These are phyloP conservation scores for Trifolium repens DNA, from an alignment of 306 rosid species.

Conservation along the genomic window DNA sequence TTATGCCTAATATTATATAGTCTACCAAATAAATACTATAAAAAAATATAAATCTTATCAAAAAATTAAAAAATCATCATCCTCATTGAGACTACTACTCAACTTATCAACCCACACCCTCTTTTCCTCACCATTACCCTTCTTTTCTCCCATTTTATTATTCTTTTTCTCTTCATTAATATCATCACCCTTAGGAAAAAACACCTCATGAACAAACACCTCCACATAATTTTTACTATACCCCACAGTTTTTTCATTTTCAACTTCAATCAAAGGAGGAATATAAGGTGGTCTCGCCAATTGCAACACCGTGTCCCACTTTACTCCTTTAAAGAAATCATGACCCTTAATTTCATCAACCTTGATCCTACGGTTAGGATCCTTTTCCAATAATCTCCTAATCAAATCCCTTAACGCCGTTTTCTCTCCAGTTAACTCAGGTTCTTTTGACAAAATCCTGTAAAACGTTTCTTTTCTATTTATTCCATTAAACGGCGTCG, in stretches of 20 bases:
- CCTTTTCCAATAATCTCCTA: conserved; percentile 66
- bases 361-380: conserved; percentile 62
- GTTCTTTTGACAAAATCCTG: conserved; percentile 57
- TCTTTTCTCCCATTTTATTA: neutral
- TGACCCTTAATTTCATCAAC: conserved; percentile 73
- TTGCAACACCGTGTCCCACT: conserved; percentile 66
- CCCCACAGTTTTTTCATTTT: conserved; percentile 45
- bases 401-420: conserved; percentile 82
- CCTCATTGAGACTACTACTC: conserved; percentile 34
- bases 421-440: conserved; percentile 77
- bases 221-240: conserved; percentile 57
- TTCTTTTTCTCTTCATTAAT: neutral
- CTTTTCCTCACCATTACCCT: conserved; percentile 7
- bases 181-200: conserved; percentile 38
- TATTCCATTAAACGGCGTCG: conserved; percentile 78
- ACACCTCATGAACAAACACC: conserved; percentile 62
- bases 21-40: neutral
- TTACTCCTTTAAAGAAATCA: conserved; percentile 65
- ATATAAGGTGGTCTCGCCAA: conserved; percentile 76
- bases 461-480: conserved; percentile 83
- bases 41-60: conserved; percentile 29
- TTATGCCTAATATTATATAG: neutral
- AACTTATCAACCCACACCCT: conserved; percentile 41
- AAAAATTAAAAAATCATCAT: conserved; percentile 56
- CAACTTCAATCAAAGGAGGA: conserved; percentile 49